A percentile compares a stretch with the other conserved stretches of the same genome.
These are phyloP conservation scores for Diaporthe capsici DNA, from an alignment of 2,329 filamentous ascomycete genomes.

Conservation along the genomic window DNA sequence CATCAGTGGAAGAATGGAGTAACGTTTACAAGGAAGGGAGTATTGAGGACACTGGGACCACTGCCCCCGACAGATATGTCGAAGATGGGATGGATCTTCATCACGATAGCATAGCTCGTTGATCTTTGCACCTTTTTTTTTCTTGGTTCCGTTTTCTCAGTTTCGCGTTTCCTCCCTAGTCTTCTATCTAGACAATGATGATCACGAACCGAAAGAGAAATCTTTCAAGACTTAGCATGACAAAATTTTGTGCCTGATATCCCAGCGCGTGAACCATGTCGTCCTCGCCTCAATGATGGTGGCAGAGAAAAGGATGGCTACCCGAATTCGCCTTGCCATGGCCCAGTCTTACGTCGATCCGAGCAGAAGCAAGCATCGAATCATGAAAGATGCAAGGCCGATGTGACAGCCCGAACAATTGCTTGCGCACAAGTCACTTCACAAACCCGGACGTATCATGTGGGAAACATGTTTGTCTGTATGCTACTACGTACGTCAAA, in stretches of 20 bases:
- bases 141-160: background rate
- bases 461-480: background rate
- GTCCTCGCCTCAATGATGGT: background rate
- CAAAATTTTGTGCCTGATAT: background rate
- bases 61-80: background rate
- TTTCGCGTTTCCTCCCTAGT: constrained; percentile 8
- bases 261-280: background rate
- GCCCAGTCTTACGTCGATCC: background rate
- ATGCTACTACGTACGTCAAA: constrained; percentile 13
- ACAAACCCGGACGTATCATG: too few relatives aligned
- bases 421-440: background rate
- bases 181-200: constrained; percentile 37
- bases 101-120: constrained; percentile 27
- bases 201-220: constrained; percentile 30
- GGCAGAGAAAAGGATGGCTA: background rate
- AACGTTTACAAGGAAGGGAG: constrained; percentile 25
- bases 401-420: too few relatives aligned
- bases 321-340: background rate
- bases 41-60: background rate
- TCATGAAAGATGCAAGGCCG: background rate
- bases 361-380: background rate
- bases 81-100: background rate
- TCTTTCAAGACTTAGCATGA: background rate
- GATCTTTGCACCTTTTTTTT: background rate
- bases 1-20: constrained; percentile 6